These are phyloP conservation scores for Corynascus novoguineensis DNA, from an alignment of 495 filamentous ascomycete genomes.

Conservation along the genomic window DNA sequence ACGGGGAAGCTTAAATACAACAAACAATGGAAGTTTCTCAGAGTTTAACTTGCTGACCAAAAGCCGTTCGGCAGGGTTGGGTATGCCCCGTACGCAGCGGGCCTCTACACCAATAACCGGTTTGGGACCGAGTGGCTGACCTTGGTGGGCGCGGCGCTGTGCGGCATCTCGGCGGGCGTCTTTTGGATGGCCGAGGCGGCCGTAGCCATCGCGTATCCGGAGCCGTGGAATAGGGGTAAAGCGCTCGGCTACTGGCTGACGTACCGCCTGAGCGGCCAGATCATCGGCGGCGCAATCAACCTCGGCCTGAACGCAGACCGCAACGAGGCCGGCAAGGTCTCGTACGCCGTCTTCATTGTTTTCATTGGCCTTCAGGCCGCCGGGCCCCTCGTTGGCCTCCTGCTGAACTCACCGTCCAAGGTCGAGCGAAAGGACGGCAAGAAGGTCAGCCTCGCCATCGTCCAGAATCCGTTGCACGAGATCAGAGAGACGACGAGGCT, in stretches of 20 bases:
- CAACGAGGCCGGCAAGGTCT: conserved; percentile 52
- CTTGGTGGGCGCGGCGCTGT: conserved; percentile 57
- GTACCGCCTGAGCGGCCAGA: conserved; percentile 56
- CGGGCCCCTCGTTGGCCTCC: conserved; percentile 49
- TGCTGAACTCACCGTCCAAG: conserved; percentile 47
- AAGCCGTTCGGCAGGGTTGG: conserved; percentile 37
- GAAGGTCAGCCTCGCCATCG: conserved; percentile 47
- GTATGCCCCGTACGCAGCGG: conserved; percentile 60
- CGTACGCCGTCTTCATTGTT: conserved; percentile 53
- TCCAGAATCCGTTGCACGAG: conserved; percentile 44
- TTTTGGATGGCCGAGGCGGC: conserved; percentile 66
- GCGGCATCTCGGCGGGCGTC: conserved; percentile 58
- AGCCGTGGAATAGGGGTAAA: conserved; percentile 55
- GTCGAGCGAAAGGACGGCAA: conserved; percentile 55
- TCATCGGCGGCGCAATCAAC: conserved; percentile 59
- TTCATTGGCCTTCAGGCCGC: conserved; percentile 59
- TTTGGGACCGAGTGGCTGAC: conserved; percentile 59
- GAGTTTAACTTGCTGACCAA: neutral
- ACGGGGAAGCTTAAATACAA: too few relatives aligned
- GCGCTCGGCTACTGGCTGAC: conserved; percentile 59
- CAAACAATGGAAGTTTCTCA: too few relatives aligned
- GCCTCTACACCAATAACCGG: conserved; percentile 62
- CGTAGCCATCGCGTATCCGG: conserved; percentile 60
- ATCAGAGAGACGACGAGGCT: conserved; percentile 20
- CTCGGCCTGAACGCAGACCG: conserved; percentile 54